Evolutionary conservation across 2,329 filamentous ascomycete genomes (phyloP), one percentile per base, ranked within the genome.

Genomic region (Ophiostoma tasmaniense): DNA sequence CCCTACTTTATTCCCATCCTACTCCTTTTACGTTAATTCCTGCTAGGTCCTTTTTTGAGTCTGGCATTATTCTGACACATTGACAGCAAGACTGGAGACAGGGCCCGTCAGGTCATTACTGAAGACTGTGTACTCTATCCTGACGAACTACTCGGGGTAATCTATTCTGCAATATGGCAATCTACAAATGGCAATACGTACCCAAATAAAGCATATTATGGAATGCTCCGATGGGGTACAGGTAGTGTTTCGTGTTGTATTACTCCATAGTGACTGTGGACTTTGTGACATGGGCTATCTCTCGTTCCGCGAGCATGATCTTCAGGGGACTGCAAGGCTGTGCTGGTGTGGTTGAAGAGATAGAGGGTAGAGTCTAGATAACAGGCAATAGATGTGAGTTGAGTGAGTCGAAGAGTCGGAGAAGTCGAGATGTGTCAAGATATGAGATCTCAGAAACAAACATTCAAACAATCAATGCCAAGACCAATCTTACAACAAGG

Each of bases 261-360:
- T 61, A 17, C 52, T 61, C 55, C 55, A 30, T 61, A 61, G 55
- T 25, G 13, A 30, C n/a, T n/a, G 52, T 11, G 25, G 52, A 22
- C 55, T 30, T 13, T 61, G 5, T 33, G 33, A 33, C 33, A 8
- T n/a, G 33, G 33, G 33, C 33, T 8, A 33, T 28, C 25, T 59
- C 4, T 30, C 25, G 22, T 30, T 17, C 55, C 55, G 25, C 25
- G 55, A 28, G 55, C 25, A 61, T 61, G 55, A 61, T 61, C 55
- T 61, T 61, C 55, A 61, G 55, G 55, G 25, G 55, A 61, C 13
- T 17, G 25, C 55, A 61, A 61, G 55, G 55, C 55, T 61, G 55
- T 61, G n/a, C 22, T 10, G 20, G 42, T n/a, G 7, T 1, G 17
- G 6, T 25, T 2, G 8, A 33, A 6, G 6, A 3, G 3, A 6